phyloP scores from a whole-genome alignment of 2,329 filamentous ascomycete species.

The Fonsecaea erecta region DNA sequence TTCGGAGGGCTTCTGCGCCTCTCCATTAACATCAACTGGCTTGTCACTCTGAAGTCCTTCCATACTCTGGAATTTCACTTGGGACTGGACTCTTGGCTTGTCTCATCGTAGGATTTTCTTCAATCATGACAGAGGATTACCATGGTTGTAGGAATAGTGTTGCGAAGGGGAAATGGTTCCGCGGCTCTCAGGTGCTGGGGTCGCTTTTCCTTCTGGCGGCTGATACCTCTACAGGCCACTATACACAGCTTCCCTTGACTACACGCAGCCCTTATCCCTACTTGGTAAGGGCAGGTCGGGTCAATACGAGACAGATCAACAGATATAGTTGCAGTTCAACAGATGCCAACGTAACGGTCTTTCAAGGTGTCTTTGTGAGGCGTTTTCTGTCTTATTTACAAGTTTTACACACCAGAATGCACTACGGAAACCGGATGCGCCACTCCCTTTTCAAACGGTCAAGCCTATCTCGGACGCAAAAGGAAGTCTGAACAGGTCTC shows the following conservation, averaged over 20 bases:
- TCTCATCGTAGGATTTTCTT: not conserved
- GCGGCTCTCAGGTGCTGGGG: not conserved
- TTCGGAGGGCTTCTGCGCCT: not conserved
- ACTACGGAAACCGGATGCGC: conserved; percentile 1
- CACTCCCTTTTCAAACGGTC: conserved; percentile 71
- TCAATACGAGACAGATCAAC: not conserved
- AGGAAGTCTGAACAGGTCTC: conserved; percentile 87
- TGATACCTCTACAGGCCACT: not conserved
- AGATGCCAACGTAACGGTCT: not conserved
- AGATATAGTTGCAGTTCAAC: not conserved
- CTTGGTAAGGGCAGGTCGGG: not conserved
- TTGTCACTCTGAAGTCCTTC: not conserved
- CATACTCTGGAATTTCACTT: not conserved
- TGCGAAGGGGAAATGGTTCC: not conserved
- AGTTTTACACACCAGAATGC: conserved; percentile 23
- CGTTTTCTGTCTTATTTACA: conserved; percentile 22
- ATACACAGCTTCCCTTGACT: not conserved
- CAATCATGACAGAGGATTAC: not conserved
- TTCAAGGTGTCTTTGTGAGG: not conserved
- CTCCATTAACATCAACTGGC: not conserved
- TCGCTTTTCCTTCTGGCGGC: not conserved
- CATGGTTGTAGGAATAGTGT: not conserved
- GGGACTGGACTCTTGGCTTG: not conserved
- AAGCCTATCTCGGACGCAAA: conserved; percentile 94
- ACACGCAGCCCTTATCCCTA: not conserved